Percentiles rank a stretch among this genome's conserved stretches.
Conservation (phyloP, 1,284 basidiomycete species). For the Bjerkandera adusta region DNA sequence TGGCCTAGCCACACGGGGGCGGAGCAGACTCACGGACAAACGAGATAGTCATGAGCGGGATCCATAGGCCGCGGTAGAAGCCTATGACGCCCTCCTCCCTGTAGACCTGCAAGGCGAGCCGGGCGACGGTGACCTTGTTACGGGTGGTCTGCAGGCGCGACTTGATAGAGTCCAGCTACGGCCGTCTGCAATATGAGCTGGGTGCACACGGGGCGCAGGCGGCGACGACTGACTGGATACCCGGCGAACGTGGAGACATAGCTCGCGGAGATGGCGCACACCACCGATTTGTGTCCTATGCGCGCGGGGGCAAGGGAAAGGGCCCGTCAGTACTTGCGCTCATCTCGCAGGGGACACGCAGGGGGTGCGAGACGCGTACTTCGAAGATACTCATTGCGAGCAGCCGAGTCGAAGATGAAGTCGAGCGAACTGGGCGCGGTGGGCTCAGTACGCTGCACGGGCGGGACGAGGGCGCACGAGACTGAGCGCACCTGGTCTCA, state of each 20-base stretch:
- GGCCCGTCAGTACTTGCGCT: conserved; percentile 15
- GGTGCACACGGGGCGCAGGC: neutral
- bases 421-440: conserved; percentile 45
- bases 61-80: conserved; percentile 89
- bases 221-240: conserved; percentile 59
- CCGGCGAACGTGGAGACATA: conserved; percentile 82
- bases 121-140: conserved; percentile 70
- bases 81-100: conserved; percentile 90
- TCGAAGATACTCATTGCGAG: conserved; percentile 65
- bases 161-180: conserved; percentile 85
- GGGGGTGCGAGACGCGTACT: conserved; percentile 38
- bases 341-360: conserved; percentile 8
- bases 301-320: no score
- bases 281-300: conserved; percentile 82
- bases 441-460: conserved; percentile 3
- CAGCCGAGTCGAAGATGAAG: conserved; percentile 58
- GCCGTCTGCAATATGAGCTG: neutral
- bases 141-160: conserved; percentile 87
- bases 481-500: conserved; percentile 59
- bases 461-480: no score
- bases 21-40: conserved; percentile 76
- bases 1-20: no score
- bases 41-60: conserved; percentile 94
- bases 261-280: conserved; percentile 78
- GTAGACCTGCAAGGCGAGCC: conserved; percentile 73